phyloP scores from a whole-genome alignment of 139 green algal species.

The Chlamydomonas sphaeroides region DNA sequence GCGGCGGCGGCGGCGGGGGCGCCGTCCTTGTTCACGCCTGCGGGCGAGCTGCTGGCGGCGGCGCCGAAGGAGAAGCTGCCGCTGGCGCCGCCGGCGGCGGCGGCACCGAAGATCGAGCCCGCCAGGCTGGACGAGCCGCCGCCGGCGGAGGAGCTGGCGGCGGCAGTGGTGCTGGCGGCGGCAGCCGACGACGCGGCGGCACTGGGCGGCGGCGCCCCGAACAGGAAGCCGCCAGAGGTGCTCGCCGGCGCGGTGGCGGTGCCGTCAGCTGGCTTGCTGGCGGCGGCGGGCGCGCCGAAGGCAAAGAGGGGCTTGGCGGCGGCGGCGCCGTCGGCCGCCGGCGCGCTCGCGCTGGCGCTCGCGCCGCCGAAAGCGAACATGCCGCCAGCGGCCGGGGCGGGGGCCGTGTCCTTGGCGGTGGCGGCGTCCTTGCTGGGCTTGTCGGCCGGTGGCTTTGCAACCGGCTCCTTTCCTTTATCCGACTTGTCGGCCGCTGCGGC shows the following conservation, averaged over 20 bases:
- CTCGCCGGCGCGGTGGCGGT: background rate
- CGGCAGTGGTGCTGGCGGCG: background rate
- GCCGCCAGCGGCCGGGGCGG: no score
- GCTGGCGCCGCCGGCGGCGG: background rate
- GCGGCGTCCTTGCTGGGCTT: no score
- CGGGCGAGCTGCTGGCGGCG: background rate
- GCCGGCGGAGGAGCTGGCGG: no score
- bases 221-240: background rate
- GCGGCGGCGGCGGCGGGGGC: background rate
- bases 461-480: background rate
- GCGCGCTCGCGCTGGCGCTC: background rate
- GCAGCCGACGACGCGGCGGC: background rate
- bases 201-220: no score
- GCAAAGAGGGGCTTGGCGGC: background rate
- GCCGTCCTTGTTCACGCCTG: background rate
- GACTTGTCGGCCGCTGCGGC: background rate
- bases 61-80: background rate
- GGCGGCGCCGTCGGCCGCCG: no score
- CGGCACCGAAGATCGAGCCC: slow-evolving; percentile 12
- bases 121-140: background rate
- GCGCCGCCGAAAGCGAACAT: background rate
- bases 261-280: background rate
- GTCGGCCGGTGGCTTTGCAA: no score
- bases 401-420: background rate
- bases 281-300: background rate